A percentile compares a stretch with the other conserved stretches of the same genome.
Evolutionary conservation across 2,329 filamentous ascomycete genomes (phyloP).

Genomic region (Fusarium sterilihyphosum): DNA sequence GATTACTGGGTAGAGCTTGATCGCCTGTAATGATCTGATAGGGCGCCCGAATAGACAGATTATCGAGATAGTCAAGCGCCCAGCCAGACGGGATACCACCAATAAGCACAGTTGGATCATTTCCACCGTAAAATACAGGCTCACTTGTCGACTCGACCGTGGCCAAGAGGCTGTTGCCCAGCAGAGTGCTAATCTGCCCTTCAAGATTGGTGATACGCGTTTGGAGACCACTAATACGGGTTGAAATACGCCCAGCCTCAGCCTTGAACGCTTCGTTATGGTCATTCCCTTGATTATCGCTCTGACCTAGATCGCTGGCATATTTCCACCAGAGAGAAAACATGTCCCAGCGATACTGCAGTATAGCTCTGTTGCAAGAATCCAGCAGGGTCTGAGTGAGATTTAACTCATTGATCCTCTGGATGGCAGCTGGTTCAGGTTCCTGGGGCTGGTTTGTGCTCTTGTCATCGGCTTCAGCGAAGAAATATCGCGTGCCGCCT

Average conservation of each 20-base stretch:
- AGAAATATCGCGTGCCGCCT: constrained; percentile 43
- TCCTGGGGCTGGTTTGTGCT: constrained; percentile 9
- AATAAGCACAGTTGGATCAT: constrained; percentile 53
- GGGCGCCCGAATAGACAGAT: constrained; percentile 1
- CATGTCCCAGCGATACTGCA: constrained; percentile 50
- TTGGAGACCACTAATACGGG: background rate
- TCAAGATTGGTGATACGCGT: background rate
- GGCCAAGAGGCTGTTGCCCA: accelerated
- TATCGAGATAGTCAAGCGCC: constrained; percentile 50
- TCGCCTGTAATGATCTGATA: background rate
- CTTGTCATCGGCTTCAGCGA: constrained; percentile 29
- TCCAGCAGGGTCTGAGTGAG: constrained; percentile 39
- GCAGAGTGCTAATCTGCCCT: background rate
- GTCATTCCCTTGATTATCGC: background rate
- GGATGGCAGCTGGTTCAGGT: background rate
- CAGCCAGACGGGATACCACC: constrained; percentile 51
- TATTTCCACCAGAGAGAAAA: constrained; percentile 56
- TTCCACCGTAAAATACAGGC: constrained; percentile 42
- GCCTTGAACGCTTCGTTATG: background rate
- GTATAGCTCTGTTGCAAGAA: constrained; percentile 16
- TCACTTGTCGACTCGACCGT: constrained; percentile 37
- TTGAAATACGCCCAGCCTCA: background rate
- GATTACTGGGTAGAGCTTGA: background rate
- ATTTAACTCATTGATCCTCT: constrained; percentile 27
- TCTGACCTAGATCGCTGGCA: background rate